Percentiles rank a stretch among this genome's conserved stretches.
Evolutionary conservation across 371 early-diverging fungal genomes (phyloP).

Genomic region (Funneliformis caledonium): DNA sequence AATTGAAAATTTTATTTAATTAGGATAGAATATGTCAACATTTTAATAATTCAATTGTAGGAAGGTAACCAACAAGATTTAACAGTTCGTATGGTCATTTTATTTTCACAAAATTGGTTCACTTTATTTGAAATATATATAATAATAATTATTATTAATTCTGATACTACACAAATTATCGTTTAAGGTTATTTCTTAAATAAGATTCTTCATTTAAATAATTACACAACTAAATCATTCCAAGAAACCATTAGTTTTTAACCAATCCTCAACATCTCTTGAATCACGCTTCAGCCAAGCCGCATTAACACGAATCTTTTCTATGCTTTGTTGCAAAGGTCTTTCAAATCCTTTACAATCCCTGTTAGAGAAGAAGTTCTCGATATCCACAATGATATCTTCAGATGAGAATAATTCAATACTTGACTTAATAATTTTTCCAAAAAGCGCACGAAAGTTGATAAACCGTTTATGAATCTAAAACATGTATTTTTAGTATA

Average conservation of each 20-base stretch:
- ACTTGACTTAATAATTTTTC: constrained; percentile 67
- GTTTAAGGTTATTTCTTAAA: too few relatives aligned
- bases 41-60: too few relatives aligned
- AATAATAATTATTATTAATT: too few relatives aligned
- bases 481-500: not conserved
- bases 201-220: too few relatives aligned
- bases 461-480: constrained; percentile 61
- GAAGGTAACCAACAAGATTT: too few relatives aligned
- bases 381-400: constrained; percentile 69
- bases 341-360: constrained; percentile 76
- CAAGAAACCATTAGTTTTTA: constrained; percentile 47
- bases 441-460: constrained; percentile 76
- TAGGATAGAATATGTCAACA: too few relatives aligned
- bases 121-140: too few relatives aligned
- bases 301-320: constrained; percentile 76
- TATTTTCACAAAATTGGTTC: too few relatives aligned
- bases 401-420: constrained; percentile 73
- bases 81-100: too few relatives aligned
- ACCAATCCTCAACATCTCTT: constrained; percentile 75
- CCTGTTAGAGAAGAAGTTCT: constrained; percentile 75
- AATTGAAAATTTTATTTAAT: too few relatives aligned
- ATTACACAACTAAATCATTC: not conserved
- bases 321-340: constrained; percentile 83
- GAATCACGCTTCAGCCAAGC: constrained; percentile 83
- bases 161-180: too few relatives aligned